These are phyloP conservation scores for Mallotus japonicus DNA, from an alignment of 441 rosid genomes.

Conservation along the genomic window DNA sequence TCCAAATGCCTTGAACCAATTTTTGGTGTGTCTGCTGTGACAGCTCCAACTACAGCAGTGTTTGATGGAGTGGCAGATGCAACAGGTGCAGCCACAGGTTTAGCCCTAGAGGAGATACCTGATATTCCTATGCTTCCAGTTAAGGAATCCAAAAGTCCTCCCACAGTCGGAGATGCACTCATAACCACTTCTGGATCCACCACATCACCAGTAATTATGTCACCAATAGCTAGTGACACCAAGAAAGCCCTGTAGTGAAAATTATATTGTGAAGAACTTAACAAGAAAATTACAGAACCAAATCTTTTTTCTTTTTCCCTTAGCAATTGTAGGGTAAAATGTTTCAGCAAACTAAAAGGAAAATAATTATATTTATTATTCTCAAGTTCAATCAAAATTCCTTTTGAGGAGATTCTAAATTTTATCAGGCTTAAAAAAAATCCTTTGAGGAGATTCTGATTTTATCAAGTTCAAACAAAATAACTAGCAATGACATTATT, in stretches of 20 bases:
- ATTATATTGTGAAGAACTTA: slow-evolving; percentile 11
- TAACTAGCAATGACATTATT: not conserved
- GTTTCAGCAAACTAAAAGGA: not conserved
- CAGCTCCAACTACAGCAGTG: slow-evolving; percentile 47
- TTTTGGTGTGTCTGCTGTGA: slow-evolving; percentile 66
- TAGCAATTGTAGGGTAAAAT: not conserved
- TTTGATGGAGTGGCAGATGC: slow-evolving; percentile 62
- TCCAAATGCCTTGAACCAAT: slow-evolving; percentile 70
- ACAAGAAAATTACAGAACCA: not conserved
- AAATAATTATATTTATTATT: not conserved
- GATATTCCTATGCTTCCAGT: slow-evolving; percentile 92
- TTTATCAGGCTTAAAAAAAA: not conserved
- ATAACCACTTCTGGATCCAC: slow-evolving; percentile 87
- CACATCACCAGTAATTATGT: slow-evolving; percentile 69
- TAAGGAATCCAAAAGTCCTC: slow-evolving; percentile 90
- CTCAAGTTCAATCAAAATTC: not conserved
- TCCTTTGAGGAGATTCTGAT: not conserved
- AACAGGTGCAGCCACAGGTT: slow-evolving; percentile 78
- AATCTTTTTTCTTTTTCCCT: not conserved
- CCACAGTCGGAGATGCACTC: slow-evolving; percentile 72
- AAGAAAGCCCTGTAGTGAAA: slow-evolving; percentile 62
- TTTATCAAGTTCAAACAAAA: not conserved
- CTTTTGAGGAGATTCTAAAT: not conserved
- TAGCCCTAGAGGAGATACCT: slow-evolving; percentile 76
- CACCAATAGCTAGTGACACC: slow-evolving; percentile 89